Evolutionary conservation across 441 rosid genomes (phyloP).

Genomic region (Cnidoscolus chayamansa): DNA sequence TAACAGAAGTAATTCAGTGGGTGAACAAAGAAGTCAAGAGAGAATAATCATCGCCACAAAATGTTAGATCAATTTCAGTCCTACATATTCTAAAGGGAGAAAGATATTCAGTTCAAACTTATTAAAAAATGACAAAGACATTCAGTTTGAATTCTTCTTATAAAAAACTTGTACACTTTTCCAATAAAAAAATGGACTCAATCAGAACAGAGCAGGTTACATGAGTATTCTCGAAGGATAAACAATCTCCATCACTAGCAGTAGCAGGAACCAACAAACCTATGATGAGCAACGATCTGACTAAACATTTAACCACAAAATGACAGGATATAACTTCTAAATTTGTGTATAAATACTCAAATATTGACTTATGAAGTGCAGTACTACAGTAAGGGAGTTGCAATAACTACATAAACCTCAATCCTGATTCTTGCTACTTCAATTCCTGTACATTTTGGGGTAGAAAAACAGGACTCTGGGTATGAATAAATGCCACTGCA

Average conservation of each 20-base stretch:
- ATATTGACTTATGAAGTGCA: slow-evolving; percentile 29
- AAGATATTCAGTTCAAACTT: no score
- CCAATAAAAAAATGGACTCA: slow-evolving; percentile 24
- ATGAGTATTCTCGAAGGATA: slow-evolving; percentile 21
- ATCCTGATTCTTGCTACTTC: slow-evolving; percentile 35
- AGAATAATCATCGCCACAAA: background rate
- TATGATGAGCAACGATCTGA: slow-evolving; percentile 20
- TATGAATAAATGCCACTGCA: slow-evolving; percentile 72
- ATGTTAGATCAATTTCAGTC: slow-evolving; percentile 6
- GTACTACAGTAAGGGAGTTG: slow-evolving; percentile 25
- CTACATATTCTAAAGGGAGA: background rate
- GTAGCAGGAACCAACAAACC: slow-evolving; percentile 14
- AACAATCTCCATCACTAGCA: slow-evolving; percentile 21
- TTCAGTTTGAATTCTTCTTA: slow-evolving; percentile 11
- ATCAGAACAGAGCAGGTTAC: slow-evolving; percentile 30
- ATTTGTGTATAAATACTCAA: slow-evolving; percentile 30
- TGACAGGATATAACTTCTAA: slow-evolving; percentile 16
- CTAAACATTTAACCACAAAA: slow-evolving; percentile 15
- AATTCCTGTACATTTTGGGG: slow-evolving; percentile 47
- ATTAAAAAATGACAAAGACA: background rate
- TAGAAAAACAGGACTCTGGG: slow-evolving; percentile 46
- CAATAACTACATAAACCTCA: slow-evolving; percentile 32
- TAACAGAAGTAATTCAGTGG: background rate
- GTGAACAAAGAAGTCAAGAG: background rate
- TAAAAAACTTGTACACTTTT: slow-evolving; percentile 23